These are phyloP conservation scores for Solanum okadae DNA, from an alignment of 257 asterid species.

Conservation along the genomic window DNA sequence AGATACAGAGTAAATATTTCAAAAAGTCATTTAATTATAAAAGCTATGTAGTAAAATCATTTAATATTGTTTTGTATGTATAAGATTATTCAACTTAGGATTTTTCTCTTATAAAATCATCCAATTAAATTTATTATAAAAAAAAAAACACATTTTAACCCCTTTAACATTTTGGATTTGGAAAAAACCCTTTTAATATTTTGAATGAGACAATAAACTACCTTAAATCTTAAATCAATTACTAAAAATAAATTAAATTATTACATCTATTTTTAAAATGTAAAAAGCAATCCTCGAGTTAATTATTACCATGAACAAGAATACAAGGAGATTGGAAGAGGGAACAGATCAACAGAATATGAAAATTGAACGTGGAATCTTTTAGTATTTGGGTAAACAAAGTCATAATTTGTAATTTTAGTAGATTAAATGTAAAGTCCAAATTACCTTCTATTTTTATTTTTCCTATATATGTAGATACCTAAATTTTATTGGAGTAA, in stretches of 20 bases:
- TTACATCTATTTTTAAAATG: background rate
- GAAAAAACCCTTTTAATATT: background rate
- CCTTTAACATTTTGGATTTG: background rate
- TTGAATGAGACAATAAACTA: background rate
- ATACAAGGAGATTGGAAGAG: background rate
- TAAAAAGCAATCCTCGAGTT: background rate
- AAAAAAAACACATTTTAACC: background rate
- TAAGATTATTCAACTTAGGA: too few species aligned
- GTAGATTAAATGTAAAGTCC: background rate
- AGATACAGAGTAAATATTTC: background rate
- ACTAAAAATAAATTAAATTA: too few species aligned
- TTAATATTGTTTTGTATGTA: background rate
- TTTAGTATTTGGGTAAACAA: background rate
- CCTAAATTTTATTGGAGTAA: too few species aligned
- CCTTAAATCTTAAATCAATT: background rate
- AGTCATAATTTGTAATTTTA: too few species aligned
- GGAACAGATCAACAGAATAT: background rate
- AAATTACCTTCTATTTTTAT: background rate
- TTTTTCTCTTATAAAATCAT: background rate
- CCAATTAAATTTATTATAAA: too few species aligned
- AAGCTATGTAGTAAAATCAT: too few species aligned
- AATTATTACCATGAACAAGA: background rate
- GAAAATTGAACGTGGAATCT: background rate
- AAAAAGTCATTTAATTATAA: too few species aligned
- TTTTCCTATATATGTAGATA: background rate